Evolutionary conservation across 2,329 filamentous ascomycete genomes (phyloP).

Genomic region (Cladosporium sp.): DNA sequence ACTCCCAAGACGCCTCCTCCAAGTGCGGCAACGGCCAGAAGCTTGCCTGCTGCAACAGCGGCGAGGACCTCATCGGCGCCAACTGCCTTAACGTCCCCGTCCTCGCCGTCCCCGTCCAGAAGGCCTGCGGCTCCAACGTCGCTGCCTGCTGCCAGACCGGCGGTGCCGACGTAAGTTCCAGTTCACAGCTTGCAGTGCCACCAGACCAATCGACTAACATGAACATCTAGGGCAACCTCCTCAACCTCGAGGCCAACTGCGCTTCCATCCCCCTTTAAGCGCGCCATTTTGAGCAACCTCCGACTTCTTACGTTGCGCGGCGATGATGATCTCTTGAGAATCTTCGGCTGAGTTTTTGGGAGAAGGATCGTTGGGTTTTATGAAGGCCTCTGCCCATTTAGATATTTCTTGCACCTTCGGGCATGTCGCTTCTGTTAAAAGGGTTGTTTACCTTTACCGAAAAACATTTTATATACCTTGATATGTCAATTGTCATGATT

Average conservation of each 20-base stretch:
- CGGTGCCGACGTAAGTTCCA: neutral
- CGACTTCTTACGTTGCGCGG: neutral
- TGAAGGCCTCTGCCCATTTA: constrained; percentile 10
- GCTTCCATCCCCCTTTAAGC: constrained; percentile 11
- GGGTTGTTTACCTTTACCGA: neutral
- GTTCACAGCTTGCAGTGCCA: neutral
- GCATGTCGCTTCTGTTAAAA: constrained; percentile 7
- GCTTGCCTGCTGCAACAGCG: neutral
- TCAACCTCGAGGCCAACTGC: constrained; percentile 12
- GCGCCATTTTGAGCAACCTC: neutral
- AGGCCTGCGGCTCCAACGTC: constrained; percentile 11
- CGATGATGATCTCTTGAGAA: too few relatives aligned
- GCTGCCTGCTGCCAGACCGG: constrained; percentile 8
- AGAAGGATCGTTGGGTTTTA: neutral
- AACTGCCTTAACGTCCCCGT: neutral
- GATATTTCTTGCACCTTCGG: constrained; percentile 1
- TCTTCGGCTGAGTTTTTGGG: too few relatives aligned
- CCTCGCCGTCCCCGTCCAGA: constrained; percentile 7
- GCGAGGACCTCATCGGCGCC: neutral
- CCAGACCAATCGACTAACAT: neutral
- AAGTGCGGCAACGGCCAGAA: neutral
- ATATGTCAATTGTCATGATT: neutral
- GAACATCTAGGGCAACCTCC: neutral
- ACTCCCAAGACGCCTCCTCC: neutral
- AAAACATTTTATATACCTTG: neutral